Conservation (phyloP, 129 eudicot species). For the Lactuca sativa region DNA sequence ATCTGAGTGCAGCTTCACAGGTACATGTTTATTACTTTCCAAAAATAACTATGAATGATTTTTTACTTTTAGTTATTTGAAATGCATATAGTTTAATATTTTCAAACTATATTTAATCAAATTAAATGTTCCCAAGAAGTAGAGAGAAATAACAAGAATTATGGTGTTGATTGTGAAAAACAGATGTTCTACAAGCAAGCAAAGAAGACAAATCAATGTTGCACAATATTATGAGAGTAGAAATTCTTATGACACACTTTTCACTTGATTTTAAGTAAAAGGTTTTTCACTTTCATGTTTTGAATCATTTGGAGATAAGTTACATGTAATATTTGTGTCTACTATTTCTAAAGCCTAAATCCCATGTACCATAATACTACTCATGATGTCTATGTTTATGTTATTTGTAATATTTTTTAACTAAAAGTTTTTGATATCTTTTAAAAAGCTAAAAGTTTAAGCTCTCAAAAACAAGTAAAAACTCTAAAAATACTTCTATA, state of each 20-base stretch:
- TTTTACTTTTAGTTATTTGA: too few species aligned
- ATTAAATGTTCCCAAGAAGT: background rate
- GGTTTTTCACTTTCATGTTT: slow-evolving; percentile 12
- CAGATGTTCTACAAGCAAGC: slow-evolving; percentile 99
- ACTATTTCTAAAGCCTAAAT: background rate
- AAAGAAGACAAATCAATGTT: slow-evolving; percentile 85
- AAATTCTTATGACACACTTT: background rate
- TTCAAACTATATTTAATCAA: background rate
- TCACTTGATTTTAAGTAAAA: background rate
- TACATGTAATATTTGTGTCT: background rate
- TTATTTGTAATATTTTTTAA: slow-evolving; percentile 14
- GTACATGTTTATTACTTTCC: slow-evolving; percentile 29
- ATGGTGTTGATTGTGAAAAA: slow-evolving; percentile 12
- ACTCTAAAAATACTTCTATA: too few species aligned
- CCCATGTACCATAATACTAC: slow-evolving; percentile 19
- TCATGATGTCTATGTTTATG: slow-evolving; percentile 9
- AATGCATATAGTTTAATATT: too few species aligned
- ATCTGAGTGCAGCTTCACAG: slow-evolving; percentile 95
- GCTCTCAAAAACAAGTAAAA: too few species aligned
- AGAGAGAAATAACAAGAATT: slow-evolving; percentile 8
- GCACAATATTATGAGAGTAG: slow-evolving; percentile 62
- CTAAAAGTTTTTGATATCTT: too few species aligned
- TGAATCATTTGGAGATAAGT: background rate
- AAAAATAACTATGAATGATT: too few species aligned
- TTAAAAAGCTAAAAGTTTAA: too few species aligned